Conservation (phyloP, 2,329 filamentous ascomycete species). For the Pseudocercospora fuligena region DNA sequence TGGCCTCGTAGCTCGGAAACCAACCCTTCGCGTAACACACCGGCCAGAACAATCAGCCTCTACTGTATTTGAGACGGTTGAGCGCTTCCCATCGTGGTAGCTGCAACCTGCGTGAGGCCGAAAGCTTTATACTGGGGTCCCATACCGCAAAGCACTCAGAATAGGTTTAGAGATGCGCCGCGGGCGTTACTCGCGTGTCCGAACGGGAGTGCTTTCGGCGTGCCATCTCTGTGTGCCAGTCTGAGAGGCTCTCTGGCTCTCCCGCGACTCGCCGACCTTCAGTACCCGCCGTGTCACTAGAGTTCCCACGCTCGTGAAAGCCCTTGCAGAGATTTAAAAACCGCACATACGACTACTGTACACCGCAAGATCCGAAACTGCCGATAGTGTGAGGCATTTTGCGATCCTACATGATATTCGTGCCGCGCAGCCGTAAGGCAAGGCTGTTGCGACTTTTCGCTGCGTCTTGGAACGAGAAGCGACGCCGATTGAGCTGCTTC, state of each 20-base stretch:
- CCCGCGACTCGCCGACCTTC: slow-evolving; percentile 15
- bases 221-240: background rate
- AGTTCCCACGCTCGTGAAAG: slow-evolving; percentile 8
- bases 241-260: background rate
- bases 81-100: slow-evolving; percentile 2
- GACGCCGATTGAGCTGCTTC: background rate
- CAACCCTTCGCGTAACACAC: background rate
- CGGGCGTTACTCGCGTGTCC: slow-evolving; percentile 23
- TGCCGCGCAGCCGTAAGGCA: slow-evolving; percentile 26
- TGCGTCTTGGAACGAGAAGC: slow-evolving; percentile 10
- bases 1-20: background rate
- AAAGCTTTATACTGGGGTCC: background rate
- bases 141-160: background rate
- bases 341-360: slow-evolving; percentile 13
- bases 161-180: slow-evolving; percentile 11
- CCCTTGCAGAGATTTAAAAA: slow-evolving; percentile 26
- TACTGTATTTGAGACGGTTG: slow-evolving; percentile 5
- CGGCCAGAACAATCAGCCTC: slow-evolving; percentile 5
- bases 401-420: slow-evolving; percentile 15
- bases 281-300: slow-evolving; percentile 12
- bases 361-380: slow-evolving; percentile 19
- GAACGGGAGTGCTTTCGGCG: slow-evolving; percentile 6
- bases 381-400: slow-evolving; percentile 30
- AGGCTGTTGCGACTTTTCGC: slow-evolving; percentile 14
- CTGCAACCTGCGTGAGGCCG: background rate